Percentiles rank a stretch among this genome's conserved stretches.
Evolutionary conservation across 208 protist genomes (phyloP).

Genomic region (Strigomonas culicis): DNA sequence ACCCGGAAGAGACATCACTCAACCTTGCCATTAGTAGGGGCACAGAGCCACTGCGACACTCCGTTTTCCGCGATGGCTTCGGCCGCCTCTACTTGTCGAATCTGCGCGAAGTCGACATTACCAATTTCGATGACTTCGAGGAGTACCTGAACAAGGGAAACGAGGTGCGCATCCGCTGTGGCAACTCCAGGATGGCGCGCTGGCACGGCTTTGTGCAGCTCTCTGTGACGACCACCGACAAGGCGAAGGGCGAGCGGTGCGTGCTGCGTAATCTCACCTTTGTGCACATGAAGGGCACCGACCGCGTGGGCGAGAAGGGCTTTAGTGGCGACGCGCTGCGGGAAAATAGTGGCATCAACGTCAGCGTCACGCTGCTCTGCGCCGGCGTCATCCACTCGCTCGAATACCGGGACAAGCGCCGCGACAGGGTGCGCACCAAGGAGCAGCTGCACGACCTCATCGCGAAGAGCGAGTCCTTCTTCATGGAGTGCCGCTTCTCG

Average conservation of each 20-base stretch:
- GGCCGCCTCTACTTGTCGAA: constrained; percentile 68
- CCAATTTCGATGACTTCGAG: constrained; percentile 66
- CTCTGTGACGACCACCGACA: constrained; percentile 67
- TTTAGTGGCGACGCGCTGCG: constrained; percentile 40
- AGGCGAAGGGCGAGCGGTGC: constrained; percentile 41
- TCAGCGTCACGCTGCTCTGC: constrained; percentile 76
- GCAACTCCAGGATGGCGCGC: constrained; percentile 41
- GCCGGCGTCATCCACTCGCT: constrained; percentile 83
- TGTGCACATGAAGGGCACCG: constrained; percentile 85
- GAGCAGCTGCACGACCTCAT: constrained; percentile 69
- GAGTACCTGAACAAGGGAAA: constrained; percentile 58
- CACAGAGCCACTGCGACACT: constrained; percentile 15
- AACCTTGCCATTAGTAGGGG: constrained; percentile 9
- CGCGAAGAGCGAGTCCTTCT: constrained; percentile 81
- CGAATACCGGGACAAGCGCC: constrained; percentile 64
- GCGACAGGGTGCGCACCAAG: constrained; percentile 25
- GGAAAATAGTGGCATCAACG: constrained; percentile 72
- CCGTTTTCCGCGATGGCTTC: constrained; percentile 66
- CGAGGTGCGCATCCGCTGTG: constrained; percentile 39
- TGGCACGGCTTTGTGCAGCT: constrained; percentile 90
- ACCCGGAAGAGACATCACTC: constrained; percentile 16
- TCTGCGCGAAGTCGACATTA: constrained; percentile 53
- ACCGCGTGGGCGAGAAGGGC: constrained; percentile 69
- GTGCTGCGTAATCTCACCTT: constrained; percentile 80
- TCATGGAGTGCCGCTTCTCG: constrained; percentile 90